phyloP scores from a whole-genome alignment of 2,329 filamentous ascomycete species.

The Sporothrix globosa region DNA sequence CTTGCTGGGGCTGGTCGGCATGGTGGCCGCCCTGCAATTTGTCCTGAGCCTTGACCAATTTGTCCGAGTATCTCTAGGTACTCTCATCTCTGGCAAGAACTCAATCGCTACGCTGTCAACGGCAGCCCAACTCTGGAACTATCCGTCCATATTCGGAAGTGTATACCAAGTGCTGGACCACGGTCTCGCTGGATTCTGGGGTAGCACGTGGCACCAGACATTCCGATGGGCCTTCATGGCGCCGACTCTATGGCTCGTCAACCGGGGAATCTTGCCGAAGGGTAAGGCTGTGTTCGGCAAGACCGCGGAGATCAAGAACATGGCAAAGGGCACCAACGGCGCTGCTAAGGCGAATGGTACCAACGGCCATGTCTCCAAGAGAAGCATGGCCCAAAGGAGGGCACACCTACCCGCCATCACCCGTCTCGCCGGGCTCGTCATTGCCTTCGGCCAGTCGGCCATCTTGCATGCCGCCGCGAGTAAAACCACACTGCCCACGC shows the following conservation, averaged over 20 bases:
- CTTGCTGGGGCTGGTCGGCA: slow-evolving; percentile 56
- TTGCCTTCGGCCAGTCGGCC: slow-evolving; percentile 69
- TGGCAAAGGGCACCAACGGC: neutral
- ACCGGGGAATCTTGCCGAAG: slow-evolving; percentile 46
- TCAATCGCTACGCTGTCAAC: slow-evolving; percentile 52
- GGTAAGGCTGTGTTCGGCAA: slow-evolving; percentile 39
- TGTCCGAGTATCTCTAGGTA: slow-evolving; percentile 28
- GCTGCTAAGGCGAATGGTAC: neutral
- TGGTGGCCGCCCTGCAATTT: slow-evolving; percentile 64
- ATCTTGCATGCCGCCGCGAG: slow-evolving; percentile 73
- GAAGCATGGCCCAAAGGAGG: neutral
- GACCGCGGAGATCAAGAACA: slow-evolving; percentile 36
- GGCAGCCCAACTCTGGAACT: slow-evolving; percentile 56
- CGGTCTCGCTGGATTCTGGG: slow-evolving; percentile 82
- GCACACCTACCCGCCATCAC: slow-evolving; percentile 38
- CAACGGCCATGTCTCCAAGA: slow-evolving; percentile 1
- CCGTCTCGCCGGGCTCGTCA: slow-evolving; percentile 36
- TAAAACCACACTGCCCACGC: slow-evolving; percentile 62
- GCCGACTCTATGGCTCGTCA: slow-evolving; percentile 56
- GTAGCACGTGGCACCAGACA: slow-evolving; percentile 86
- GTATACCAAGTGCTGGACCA: slow-evolving; percentile 61
- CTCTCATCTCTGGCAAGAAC: neutral
- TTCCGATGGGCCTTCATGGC: slow-evolving; percentile 75
- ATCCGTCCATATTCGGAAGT: slow-evolving; percentile 60
- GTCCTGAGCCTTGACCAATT: slow-evolving; percentile 56